These are phyloP conservation scores for Vickermania ingenoplastis DNA, from an alignment of 208 protist species.

Conservation along the genomic window DNA sequence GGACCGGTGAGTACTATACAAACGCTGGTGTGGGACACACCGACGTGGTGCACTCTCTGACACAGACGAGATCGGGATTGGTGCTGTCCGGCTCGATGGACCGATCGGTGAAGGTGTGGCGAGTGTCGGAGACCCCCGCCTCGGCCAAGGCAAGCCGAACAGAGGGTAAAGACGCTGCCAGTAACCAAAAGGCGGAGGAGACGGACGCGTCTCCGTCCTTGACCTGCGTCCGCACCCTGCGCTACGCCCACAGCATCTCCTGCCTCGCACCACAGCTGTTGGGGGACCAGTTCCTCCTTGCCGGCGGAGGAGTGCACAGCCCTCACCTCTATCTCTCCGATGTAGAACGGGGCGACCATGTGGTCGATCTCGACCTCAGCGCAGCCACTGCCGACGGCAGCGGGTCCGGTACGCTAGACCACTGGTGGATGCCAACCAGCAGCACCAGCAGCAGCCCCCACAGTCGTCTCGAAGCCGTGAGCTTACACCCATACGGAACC, in stretches of 20 bases:
- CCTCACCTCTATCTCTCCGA: slow-evolving; percentile 21
- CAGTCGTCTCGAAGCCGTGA: slow-evolving; percentile 15
- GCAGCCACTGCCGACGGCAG: slow-evolving; percentile 5
- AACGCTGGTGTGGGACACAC: background rate
- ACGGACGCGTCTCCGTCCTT: background rate
- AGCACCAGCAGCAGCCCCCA: slow-evolving; percentile 5
- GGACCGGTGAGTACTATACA: background rate
- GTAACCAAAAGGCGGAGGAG: background rate
- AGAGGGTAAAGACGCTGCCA: background rate
- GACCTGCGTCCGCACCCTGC: slow-evolving; percentile 31
- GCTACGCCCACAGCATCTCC: slow-evolving; percentile 23
- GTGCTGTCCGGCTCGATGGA: background rate
- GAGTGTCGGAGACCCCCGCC: background rate
- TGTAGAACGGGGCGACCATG: slow-evolving; percentile 19
- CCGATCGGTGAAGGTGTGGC: background rate
- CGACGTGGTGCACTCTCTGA: background rate
- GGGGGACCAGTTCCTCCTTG: slow-evolving; percentile 21
- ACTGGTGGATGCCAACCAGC: background rate
- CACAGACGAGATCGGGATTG: background rate
- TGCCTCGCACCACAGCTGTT: slow-evolving; percentile 24
- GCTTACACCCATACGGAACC: slow-evolving; percentile 57
- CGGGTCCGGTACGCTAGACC: slow-evolving; percentile 8
- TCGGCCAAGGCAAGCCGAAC: background rate
- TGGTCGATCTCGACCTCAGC: slow-evolving; percentile 17
- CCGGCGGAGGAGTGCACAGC: slow-evolving; percentile 11